A percentile compares a stretch with the other conserved stretches of the same genome.
Evolutionary conservation across 2,329 filamentous ascomycete species (phyloP).

Genomic region (Xylaria sp.): DNA sequence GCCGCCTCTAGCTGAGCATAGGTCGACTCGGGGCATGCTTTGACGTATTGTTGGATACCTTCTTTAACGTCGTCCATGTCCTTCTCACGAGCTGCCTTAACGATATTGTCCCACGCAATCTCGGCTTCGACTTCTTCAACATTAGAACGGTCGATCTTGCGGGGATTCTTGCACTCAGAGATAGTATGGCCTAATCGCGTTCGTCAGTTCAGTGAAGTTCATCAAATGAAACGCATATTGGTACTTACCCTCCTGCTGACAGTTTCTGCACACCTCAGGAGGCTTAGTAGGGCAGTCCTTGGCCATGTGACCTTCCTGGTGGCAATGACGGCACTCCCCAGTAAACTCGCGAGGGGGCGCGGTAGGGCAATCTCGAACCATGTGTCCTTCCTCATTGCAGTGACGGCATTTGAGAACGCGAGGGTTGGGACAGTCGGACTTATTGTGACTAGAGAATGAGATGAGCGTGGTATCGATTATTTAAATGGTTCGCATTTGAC

Average conservation of each 20-base stretch:
- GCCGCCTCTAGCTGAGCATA: conserved; percentile 70
- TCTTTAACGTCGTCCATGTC: conserved; percentile 73
- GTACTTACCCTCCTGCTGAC: conserved; percentile 66
- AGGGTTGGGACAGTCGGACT: conserved; percentile 70
- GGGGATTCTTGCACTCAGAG: conserved; percentile 67
- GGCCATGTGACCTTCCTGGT: conserved; percentile 64
- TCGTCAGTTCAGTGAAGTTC: conserved; percentile 13
- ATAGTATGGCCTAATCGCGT: conserved; percentile 62
- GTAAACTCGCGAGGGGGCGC: conserved; percentile 50
- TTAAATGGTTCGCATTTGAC: conserved; percentile 34
- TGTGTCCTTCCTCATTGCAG: conserved; percentile 64
- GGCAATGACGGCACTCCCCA: conserved; percentile 64
- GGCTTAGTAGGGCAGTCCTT: conserved; percentile 72
- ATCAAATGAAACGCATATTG: not conserved
- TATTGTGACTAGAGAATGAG: conserved; percentile 63
- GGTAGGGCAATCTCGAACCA: conserved; percentile 46
- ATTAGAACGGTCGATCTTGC: conserved; percentile 65
- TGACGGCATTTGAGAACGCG: conserved; percentile 57
- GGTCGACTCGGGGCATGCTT: conserved; percentile 66
- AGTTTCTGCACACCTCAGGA: conserved; percentile 69
- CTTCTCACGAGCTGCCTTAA: conserved; percentile 60
- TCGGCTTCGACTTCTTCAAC: conserved; percentile 63
- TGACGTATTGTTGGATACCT: conserved; percentile 69
- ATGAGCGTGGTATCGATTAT: conserved; percentile 37
- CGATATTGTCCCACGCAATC: conserved; percentile 67